A percentile compares a stretch with the other conserved stretches of the same genome.
These are phyloP conservation scores for Xylaria longipes DNA, from an alignment of 495 filamentous ascomycete genomes.

Conservation along the genomic window DNA sequence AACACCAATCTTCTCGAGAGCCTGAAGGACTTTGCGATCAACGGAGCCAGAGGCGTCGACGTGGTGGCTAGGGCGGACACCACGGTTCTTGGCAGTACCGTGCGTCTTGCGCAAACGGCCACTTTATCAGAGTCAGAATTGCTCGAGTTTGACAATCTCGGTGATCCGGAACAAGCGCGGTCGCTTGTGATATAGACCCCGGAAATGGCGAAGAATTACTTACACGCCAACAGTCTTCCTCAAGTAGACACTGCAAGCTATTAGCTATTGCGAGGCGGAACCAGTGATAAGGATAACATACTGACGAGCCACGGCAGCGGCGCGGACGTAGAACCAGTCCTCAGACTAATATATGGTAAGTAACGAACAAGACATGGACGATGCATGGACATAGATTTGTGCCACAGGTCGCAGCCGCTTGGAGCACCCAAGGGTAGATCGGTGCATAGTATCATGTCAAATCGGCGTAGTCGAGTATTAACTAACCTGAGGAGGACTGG, in stretches of 20 bases:
- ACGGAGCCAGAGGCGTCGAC: conserved; percentile 93
- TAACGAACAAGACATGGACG: neutral
- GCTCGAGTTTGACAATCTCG: neutral
- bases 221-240: conserved; percentile 95
- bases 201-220: neutral
- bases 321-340: conserved; percentile 99
- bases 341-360: conserved; percentile 21
- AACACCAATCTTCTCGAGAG: conserved; percentile 98
- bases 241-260: conserved; percentile 73
- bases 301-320: conserved; percentile 93
- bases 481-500: conserved; percentile 28
- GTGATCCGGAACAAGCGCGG: conserved; percentile 46
- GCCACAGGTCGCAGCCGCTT: neutral
- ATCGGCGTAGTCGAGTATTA: neutral
- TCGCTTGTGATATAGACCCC: neutral
- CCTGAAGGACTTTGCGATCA: conserved; percentile 94
- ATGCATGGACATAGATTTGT: neutral
- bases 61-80: conserved; percentile 88
- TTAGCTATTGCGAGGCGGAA: neutral
- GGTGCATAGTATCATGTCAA: neutral
- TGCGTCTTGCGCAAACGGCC: conserved; percentile 74
- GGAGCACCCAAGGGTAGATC: neutral
- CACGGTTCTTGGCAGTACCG: conserved; percentile 96
- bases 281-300: neutral
- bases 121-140: conserved; percentile 19